phyloP scores from a whole-genome alignment of 2,329 filamentous ascomycete species.

The Talaromyces amestolkiae region DNA sequence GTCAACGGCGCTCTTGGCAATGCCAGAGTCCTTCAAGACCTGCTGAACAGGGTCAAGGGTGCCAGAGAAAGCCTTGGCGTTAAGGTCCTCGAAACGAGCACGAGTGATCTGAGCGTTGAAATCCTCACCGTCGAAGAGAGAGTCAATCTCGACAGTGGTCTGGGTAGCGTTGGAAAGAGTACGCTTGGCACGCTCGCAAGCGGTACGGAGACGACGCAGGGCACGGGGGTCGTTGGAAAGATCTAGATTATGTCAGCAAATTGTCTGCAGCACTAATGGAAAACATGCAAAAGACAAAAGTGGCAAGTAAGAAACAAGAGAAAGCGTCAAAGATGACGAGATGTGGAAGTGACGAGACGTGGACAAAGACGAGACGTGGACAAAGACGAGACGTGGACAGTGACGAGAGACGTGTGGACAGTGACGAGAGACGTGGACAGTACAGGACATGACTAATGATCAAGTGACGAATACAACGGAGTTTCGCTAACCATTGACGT shows the following conservation, averaged over 20 bases:
- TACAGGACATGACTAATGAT: too few relatives aligned
- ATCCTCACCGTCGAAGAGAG: slow-evolving; percentile 95
- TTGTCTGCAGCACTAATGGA: too few relatives aligned
- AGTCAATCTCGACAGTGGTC: slow-evolving; percentile 98
- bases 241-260: neutral
- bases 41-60: slow-evolving; percentile 94
- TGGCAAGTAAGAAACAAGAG: too few relatives aligned
- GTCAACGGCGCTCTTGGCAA: slow-evolving; percentile 89
- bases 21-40: slow-evolving; percentile 86
- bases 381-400: too few relatives aligned
- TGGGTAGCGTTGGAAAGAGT: slow-evolving; percentile 96
- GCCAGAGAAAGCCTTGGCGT: slow-evolving; percentile 89
- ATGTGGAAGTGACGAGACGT: too few relatives aligned
- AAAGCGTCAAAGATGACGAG: too few relatives aligned
- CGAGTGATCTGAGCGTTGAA: slow-evolving; percentile 97
- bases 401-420: too few relatives aligned
- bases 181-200: slow-evolving; percentile 99
- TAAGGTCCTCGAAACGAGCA: slow-evolving; percentile 98
- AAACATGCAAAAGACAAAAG: too few relatives aligned
- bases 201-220: slow-evolving; percentile 91
- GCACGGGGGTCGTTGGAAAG: slow-evolving; percentile 82
- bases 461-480: too few relatives aligned
- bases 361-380: too few relatives aligned
- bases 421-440: too few relatives aligned
- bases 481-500: too few relatives aligned